These are phyloP conservation scores for Gossypium gossypioides DNA, from an alignment of 441 rosid genomes.

Conservation along the genomic window DNA sequence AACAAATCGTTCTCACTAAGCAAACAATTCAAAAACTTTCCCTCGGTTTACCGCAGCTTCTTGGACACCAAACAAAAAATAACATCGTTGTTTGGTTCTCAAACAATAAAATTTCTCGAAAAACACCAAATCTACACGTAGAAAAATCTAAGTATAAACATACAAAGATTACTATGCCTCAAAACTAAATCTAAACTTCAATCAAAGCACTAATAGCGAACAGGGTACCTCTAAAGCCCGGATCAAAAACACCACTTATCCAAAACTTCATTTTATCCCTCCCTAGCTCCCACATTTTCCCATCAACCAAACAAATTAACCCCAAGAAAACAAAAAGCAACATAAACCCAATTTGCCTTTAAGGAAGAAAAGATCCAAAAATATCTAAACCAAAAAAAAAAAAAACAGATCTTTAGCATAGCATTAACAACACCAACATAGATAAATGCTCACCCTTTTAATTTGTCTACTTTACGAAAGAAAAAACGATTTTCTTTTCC, in stretches of 20 bases:
- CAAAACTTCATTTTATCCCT: background rate
- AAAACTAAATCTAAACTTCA: conserved; percentile 3
- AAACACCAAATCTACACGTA: background rate
- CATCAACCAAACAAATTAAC: background rate
- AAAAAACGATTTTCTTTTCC: background rate
- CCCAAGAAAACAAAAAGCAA: background rate
- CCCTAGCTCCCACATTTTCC: conserved; percentile 1
- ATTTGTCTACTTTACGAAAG: background rate
- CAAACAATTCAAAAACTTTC: background rate
- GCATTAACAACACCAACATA: background rate
- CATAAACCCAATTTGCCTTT: background rate
- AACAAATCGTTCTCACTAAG: background rate
- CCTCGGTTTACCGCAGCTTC: background rate
- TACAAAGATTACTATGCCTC: background rate
- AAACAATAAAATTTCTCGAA: background rate
- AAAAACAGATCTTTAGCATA: conserved; percentile 5
- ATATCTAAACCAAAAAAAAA: conserved; percentile 3
- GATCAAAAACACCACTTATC: background rate
- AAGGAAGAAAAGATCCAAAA: conserved; percentile 19
- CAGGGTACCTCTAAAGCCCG: background rate
- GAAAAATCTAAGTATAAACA: background rate
- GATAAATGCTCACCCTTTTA: conserved; percentile 14
- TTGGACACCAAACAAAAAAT: background rate
- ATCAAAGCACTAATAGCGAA: background rate
- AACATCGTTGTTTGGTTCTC: background rate